Evolutionary conservation across 176 grass and related monocot genomes (phyloP), one percentile per base, ranked within the genome.

Genomic region (Leersia perrieri): DNA sequence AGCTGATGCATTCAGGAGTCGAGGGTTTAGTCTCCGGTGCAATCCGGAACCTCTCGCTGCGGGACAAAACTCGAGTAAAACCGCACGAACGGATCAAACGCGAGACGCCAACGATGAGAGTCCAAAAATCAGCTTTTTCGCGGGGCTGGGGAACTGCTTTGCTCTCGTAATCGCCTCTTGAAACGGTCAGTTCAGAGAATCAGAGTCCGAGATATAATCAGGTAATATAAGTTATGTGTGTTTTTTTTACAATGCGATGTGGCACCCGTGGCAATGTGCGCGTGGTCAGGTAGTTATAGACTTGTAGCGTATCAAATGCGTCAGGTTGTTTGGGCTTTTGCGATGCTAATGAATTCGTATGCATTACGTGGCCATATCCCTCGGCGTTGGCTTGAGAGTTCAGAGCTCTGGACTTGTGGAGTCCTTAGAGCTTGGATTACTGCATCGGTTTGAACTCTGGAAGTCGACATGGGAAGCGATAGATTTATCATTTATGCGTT

Each of bases 81-180:
- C 76, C 66, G 65, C 87, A 84, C 77, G 87, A 89, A 89, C 55
- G 64, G 70, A 81, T 81, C 87, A 71, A 76, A 22, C 27, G 70
- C 75, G 14, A 40, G 12, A 62, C 20, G 75, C 83, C 32, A 39
- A 9, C 15, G 23, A 38, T 5, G 35, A 11, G 33, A 41, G 70
- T 80, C 82, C 64, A 76, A 70, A 53, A 75, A 29, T 33, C 11
- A 41, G 9, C 70, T 65, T 89, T 84, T 85, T 5, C 47, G 0
- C 18, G 64, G 18, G 26, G 18, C 3, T 25, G 41, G 26, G 41
- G 26, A 28, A n/a, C 1, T 45, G 74, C 32, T 66, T 13, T 55
- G 53, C 79, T 80, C 60, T 20, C 82, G 69, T 33, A 1, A 69
- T 64, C 63, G 29, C 64, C 49, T 33, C 20, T 83, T 72, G 82